Conservation (phyloP, 192 early-diverging fungal genomes). For the Umbelopsis ramanniana region DNA sequence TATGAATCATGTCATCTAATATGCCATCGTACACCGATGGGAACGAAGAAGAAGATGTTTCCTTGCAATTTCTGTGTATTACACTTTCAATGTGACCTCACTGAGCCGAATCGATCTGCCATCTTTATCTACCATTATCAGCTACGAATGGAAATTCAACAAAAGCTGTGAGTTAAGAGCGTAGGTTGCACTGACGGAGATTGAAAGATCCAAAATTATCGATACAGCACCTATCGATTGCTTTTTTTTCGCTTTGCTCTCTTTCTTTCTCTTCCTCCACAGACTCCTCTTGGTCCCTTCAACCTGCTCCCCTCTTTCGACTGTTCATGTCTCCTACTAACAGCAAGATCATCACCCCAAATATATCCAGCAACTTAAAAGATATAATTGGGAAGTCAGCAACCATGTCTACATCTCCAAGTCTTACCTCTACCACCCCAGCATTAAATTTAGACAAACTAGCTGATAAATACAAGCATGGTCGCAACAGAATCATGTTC, state of each 20-base stretch:
- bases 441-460: slow-evolving; percentile 3
- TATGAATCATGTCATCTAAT: too few species aligned
- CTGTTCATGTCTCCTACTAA: slow-evolving; percentile 19
- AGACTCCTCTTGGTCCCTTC: background rate
- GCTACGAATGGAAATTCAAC: slow-evolving; percentile 9
- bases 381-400: slow-evolving; percentile 15
- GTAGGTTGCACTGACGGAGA: slow-evolving; percentile 13
- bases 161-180: background rate
- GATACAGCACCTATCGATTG: slow-evolving; percentile 10
- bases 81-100: background rate
- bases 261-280: background rate
- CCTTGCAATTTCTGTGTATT: background rate
- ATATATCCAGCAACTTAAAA: background rate
- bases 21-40: too few species aligned
- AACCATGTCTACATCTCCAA: background rate
- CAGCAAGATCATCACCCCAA: slow-evolving; percentile 10
- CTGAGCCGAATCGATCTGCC: background rate
- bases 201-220: slow-evolving; percentile 2
- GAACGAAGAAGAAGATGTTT: too few species aligned
- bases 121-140: background rate
- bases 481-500: slow-evolving; percentile 81
- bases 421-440: background rate
- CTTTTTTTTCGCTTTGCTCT: slow-evolving; percentile 6
- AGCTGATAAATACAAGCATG: slow-evolving; percentile 17
- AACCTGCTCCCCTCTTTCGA: background rate